Evolutionary conservation across 2,329 filamentous ascomycete genomes (phyloP), one percentile per base, ranked within the genome.

Genomic region (Fusarium pseudograminearum): DNA sequence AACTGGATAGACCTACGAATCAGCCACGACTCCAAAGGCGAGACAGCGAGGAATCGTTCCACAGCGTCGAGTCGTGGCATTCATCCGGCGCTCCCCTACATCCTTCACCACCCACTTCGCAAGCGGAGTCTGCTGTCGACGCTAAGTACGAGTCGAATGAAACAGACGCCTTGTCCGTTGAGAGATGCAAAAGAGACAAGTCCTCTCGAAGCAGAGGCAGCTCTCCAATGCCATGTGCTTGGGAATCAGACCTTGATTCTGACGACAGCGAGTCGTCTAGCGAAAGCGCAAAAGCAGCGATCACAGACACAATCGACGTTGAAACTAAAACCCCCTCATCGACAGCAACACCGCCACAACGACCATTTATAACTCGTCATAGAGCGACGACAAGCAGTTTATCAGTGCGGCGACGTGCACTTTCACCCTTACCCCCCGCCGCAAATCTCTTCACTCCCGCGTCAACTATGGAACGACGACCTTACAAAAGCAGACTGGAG

Each of bases 361-460:
- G 67, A 26, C 58, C 58, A 8, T 72, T 62, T 20, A 60, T 57
- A 36, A 57, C 67, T n/a, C 66, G 60, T 14, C 75, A 72, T 51
- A 65, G 74, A 52, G 62, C 73, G 22, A 76, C 73, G 5, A 76
- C 69, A 11, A 72, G 73, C 30, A 73, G 72, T 33, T 73, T 74
- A 31, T 76, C 74, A 12, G 74, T 75, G 33, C 56, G 72, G 22
- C 61, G 65, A 41, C 86, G 88, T 38, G 85, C 86, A 11, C 81
- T 91, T 10, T 91, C 91, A 0, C 90, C 91, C 0, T 83, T 94
- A 65, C 91, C 91, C 4, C 85, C 90, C 2, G 83, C 90, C 0
- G 89, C 90, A 9, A 91, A 90, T 62, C 80, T 94, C 12, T 89
- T 91, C 30, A 67, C 71, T 16, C 74, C 74, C 73, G 84, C 85